Evolutionary conservation across 1,284 basidiomycete genomes (phyloP).

Genomic region (Trichosporon ovoides): DNA sequence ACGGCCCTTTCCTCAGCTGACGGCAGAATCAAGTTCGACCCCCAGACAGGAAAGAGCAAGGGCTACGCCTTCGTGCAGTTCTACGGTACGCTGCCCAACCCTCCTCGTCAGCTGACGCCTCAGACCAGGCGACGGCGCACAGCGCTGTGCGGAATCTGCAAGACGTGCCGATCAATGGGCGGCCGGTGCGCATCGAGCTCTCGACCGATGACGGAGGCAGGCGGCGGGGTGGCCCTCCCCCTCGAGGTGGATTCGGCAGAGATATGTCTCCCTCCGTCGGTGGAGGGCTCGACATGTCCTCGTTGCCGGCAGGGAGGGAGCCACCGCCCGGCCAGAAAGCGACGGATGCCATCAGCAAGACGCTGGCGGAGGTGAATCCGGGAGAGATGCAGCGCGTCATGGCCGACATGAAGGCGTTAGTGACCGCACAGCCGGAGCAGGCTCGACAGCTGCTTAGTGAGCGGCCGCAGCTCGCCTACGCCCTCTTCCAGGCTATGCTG

Average conservation of each 20-base stretch:
- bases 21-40: conserved; percentile 83
- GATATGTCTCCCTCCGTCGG: conserved; percentile 48
- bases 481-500: conserved; percentile 90
- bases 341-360: conserved; percentile 80
- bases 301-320: conserved; percentile 75
- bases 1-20: neutral
- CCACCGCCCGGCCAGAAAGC: conserved; percentile 68
- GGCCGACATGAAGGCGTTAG: conserved; percentile 87
- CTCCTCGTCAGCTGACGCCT: neutral
- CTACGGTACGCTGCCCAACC: conserved; percentile 60
- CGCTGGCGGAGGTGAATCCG: conserved; percentile 76
- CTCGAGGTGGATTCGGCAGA: conserved; percentile 35
- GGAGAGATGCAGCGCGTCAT: conserved; percentile 89
- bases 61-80: conserved; percentile 98
- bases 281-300: conserved; percentile 50
- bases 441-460: conserved; percentile 70
- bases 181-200: conserved; percentile 76
- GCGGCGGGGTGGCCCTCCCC: conserved; percentile 42
- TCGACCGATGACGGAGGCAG: conserved; percentile 55
- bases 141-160: conserved; percentile 83
- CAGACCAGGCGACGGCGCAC: conserved; percentile 85
- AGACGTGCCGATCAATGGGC: conserved; percentile 71
- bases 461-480: conserved; percentile 94
- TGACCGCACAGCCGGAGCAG: conserved; percentile 84
- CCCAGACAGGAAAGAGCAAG: conserved; percentile 89